Evolutionary conservation across 2,329 filamentous ascomycete species (phyloP).

Genomic region (Sarocladium brachiariae): DNA sequence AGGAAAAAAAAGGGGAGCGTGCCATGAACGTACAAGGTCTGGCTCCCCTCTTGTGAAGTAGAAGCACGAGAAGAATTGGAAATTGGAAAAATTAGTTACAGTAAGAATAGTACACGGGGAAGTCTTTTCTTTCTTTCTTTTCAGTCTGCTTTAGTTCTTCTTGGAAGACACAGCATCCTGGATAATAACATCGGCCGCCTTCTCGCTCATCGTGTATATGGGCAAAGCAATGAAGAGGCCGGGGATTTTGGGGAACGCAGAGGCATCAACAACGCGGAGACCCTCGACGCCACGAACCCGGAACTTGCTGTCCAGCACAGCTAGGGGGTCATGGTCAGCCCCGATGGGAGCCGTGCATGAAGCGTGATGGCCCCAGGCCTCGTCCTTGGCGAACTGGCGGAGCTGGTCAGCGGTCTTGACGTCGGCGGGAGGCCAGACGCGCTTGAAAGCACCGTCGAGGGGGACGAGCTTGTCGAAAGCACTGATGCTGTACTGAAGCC

Average conservation of each 20-base stretch:
- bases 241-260: constrained; percentile 44
- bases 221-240: constrained; percentile 42
- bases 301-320: constrained; percentile 48
- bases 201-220: constrained; percentile 53
- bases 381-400: constrained; percentile 34
- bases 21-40: too few species aligned
- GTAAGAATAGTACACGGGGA: too few species aligned
- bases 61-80: too few species aligned
- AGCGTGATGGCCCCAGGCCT: constrained; percentile 51
- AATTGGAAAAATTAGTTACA: too few species aligned
- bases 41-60: too few species aligned
- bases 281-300: constrained; percentile 44
- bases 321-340: constrained; percentile 40
- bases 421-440: constrained; percentile 29
- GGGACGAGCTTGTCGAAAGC: constrained; percentile 24
- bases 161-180: constrained; percentile 2
- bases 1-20: too few species aligned
- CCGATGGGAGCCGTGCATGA: constrained; percentile 50
- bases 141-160: too few species aligned
- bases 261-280: constrained; percentile 52
- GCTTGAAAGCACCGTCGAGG: constrained; percentile 32
- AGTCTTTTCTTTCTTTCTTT: too few species aligned
- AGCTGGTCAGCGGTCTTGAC: constrained; percentile 34
- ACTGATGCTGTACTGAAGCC: constrained; percentile 38
- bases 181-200: constrained; percentile 51